phyloP scores from a whole-genome alignment of 1,284 basidiomycete species.

The Boletellus deceptivus region DNA sequence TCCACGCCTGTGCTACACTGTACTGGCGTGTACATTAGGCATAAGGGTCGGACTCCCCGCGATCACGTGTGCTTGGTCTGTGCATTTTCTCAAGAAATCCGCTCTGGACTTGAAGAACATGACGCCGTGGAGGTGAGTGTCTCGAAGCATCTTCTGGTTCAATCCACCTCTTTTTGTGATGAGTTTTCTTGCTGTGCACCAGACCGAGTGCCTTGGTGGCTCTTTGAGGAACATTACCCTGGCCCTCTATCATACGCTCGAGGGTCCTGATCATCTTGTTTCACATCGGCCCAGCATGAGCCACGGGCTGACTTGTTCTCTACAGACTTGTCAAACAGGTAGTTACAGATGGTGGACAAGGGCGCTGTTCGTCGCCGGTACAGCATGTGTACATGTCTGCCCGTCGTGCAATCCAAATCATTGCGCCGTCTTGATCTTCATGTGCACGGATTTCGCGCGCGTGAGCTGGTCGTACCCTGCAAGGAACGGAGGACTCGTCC shows the following conservation, averaged over 20 bases:
- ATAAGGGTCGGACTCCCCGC: neutral
- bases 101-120: too few species aligned
- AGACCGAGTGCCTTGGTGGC: slow-evolving; percentile 33
- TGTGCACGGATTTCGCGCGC: slow-evolving; percentile 72
- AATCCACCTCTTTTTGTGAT: slow-evolving; percentile 20
- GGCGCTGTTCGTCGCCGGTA: neutral
- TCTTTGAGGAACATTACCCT: slow-evolving; percentile 33
- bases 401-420: neutral
- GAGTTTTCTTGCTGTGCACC: slow-evolving; percentile 38
- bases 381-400: neutral
- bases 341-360: neutral
- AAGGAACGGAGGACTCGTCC: neutral
- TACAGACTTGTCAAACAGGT: neutral
- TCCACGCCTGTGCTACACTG: too few species aligned
- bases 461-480: slow-evolving; percentile 79
- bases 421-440: slow-evolving; percentile 60
- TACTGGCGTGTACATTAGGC: too few species aligned
- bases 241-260: slow-evolving; percentile 36
- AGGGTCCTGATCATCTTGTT: slow-evolving; percentile 31
- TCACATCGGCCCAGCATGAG: neutral
- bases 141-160: neutral
- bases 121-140: slow-evolving; percentile 1
- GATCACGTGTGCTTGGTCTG: slow-evolving; percentile 7
- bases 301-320: slow-evolving; percentile 6
- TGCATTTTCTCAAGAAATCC: too few species aligned